A percentile compares a stretch with the other conserved stretches of the same genome.
phyloP scores from a whole-genome alignment of 139 green algal genomes.

The Auxenochlorella protothecoides region DNA sequence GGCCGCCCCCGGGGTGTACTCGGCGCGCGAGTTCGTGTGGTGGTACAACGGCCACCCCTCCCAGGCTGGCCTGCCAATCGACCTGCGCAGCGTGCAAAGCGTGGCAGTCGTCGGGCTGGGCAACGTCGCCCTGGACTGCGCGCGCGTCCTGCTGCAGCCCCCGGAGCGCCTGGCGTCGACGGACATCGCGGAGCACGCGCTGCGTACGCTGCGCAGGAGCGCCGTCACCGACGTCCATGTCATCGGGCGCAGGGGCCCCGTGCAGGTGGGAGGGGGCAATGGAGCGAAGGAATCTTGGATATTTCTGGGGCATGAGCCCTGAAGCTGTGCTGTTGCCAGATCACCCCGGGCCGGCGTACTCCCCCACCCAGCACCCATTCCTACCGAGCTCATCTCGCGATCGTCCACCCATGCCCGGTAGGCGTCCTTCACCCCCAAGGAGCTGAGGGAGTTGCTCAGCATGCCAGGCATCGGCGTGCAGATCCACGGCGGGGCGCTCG shows the following conservation, averaged over 20 bases:
- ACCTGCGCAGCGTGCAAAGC: constrained; percentile 41
- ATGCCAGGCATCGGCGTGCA: constrained; percentile 33
- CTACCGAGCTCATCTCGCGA: too few species aligned
- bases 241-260: constrained; percentile 71
- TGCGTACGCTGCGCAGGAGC: constrained; percentile 49
- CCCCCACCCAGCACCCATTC: background rate
- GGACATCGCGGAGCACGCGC: constrained; percentile 71
- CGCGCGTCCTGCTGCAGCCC: constrained; percentile 69
- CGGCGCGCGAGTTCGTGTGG: constrained; percentile 90
- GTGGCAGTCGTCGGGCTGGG: constrained; percentile 65
- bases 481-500: constrained; percentile 5
- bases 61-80: constrained; percentile 38
- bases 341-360: background rate
- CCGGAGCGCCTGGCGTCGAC: constrained; percentile 49
- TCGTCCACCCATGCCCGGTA: constrained; percentile 18
- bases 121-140: constrained; percentile 94
- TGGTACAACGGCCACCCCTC: constrained; percentile 98
- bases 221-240: constrained; percentile 60
- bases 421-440: constrained; percentile 88
- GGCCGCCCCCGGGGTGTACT: constrained; percentile 51
- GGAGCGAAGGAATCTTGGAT: background rate
- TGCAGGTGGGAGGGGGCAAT: constrained; percentile 36
- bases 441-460: constrained; percentile 85
- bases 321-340: background rate
- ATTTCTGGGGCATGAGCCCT: background rate